Evolutionary conservation across 768 basidiomycete species (phyloP), one percentile per base, ranked within the genome.

Genomic region (Mycena vulgaris): DNA sequence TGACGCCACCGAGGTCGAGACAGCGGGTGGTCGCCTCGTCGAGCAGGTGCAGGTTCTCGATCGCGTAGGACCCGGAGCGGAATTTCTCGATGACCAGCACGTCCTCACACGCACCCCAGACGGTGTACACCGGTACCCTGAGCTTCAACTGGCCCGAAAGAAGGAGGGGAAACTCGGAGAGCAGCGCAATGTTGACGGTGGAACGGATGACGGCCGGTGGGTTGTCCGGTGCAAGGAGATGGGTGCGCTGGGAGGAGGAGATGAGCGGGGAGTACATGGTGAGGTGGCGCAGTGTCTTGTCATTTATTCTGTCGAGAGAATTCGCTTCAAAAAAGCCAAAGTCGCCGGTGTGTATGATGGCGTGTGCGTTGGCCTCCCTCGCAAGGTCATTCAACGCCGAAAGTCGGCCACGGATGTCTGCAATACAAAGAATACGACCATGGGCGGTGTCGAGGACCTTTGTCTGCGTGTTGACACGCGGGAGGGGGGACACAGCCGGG

Each of bases 31-130:
- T 95, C 42, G 96, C 95, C 80, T 99, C 98, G 78, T 98, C 97
- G 40, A 99, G 83, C 70, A 99, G 87, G 78, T 94, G 92, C 51
- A 99, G 88, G 80, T 99, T 99, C 73, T 93, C 90, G 72, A 99
- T 91, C 71, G 89, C 83, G 81, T 96, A 96, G 57, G 92, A 85
- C 37, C 91, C 91, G 19, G 91, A 84, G 75, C 98, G 92, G 83
- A 99, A 93, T 80, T 95, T 97, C 85, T 99, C 98, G 72, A 99
- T 85, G 48, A 99, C 88, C 58, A 89, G 75, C 42, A 99, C 95
- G 78, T 99, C 98, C 82, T 99, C 98, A 77, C 97, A 98, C 27
- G 97, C 95, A 30, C 98, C 98, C 90, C 95, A 97, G 40, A 98
- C 95, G 61, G 97, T 96, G 83, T 93, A 99, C 16, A 99, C 95